Evolutionary conservation across 2,329 filamentous ascomycete species (phyloP).

Genomic region (Botrytis sinoallii): DNA sequence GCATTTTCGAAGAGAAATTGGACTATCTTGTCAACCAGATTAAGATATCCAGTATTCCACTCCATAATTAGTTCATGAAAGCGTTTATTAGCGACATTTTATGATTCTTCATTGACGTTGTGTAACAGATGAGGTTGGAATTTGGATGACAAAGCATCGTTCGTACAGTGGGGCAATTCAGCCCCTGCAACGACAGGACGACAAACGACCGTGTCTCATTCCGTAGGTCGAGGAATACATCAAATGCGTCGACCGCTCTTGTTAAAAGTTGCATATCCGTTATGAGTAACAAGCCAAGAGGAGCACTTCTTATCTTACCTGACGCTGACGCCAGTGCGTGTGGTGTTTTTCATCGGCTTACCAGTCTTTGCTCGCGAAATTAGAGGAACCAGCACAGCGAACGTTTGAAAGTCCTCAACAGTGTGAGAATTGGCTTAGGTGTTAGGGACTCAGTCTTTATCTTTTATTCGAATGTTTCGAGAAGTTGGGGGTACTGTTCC

Average conservation of each 20-base stretch:
- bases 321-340: neutral
- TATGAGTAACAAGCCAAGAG: neutral
- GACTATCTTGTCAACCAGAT: fast-evolving
- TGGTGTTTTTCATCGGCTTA: neutral
- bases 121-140: constrained; percentile 3
- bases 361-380: neutral
- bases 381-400: neutral
- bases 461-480: neutral
- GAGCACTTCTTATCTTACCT: too few relatives aligned
- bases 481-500: too few relatives aligned
- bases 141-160: constrained; percentile 11
- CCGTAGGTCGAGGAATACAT: neutral
- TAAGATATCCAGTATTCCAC: neutral
- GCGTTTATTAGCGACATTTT: neutral
- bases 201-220: neutral
- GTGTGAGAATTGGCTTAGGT: neutral
- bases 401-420: too few relatives aligned
- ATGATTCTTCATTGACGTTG: neutral
- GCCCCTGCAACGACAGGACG: neutral
- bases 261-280: neutral
- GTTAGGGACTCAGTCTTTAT: fast-evolving
- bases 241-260: too few relatives aligned
- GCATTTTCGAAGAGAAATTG: too few relatives aligned
- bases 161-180: neutral
- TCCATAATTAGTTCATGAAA: neutral